Evolutionary conservation across 306 rosid species (phyloP), one percentile per base, ranked within the genome.

Genomic region (Medicago arabica): DNA sequence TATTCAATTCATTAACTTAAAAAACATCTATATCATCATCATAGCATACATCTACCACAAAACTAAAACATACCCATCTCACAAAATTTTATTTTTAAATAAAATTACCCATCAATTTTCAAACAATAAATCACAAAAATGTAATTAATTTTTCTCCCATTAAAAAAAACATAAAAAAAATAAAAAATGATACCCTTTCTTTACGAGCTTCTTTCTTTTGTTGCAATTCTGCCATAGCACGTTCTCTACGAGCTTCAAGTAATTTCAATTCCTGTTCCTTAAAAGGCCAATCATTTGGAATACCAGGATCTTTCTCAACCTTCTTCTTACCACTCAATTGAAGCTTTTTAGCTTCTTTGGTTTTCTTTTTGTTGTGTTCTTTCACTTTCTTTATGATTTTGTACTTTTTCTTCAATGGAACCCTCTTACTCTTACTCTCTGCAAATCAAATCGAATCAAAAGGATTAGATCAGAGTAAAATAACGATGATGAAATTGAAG

Each of bases 381-480:
- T 88, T 90, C 79, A 96, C 99, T 86, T 90, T 96, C 80, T 63
- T 83, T 51, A 92, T 75, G 74, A 96, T 77, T 90, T 96, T 96
- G 84, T 96, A 80, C 79, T 96, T 96, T 81, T 96, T 83, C 88
- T 79, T 96, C 91, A 96, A 65, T 0, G 94, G 34, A 12, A 96
- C 77, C 80, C 99, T 87, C 90, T 96, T 96, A 47, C 99, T 96
- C 93, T 96, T 96, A 65, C 99, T 96, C 91, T 96, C 99, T 96
- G 83, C 72, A 68, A 59, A 43, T 12, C 23, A 60, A 55, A 44
- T 11, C 49, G 31, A 61, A 19, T 41, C 38, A 68, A 46, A 69
- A n/a, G 31, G 16, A 21, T 19, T 1, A 21, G 39, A 16, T 17
- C 9, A 28, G 3, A 4, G 4, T 0, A 17, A 23, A 23, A 38